Evolutionary conservation across 441 rosid species (phyloP), one percentile per base, ranked within the genome.

Genomic region (Brassica hybrid): DNA sequence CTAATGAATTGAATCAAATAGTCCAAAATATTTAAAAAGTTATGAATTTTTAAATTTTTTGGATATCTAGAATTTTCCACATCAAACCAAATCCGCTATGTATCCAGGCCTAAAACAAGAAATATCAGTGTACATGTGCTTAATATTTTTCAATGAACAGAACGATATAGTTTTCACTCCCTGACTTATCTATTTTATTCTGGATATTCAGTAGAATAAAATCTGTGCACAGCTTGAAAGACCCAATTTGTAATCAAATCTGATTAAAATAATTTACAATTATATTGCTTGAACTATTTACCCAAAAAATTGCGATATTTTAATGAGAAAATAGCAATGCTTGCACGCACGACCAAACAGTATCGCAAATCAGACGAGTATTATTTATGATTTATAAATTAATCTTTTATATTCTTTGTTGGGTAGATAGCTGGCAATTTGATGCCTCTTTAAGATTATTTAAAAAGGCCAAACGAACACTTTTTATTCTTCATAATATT

Each of bases 321-420:
- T 14, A 52, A 52, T 36, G 43, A 10, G 43, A 36, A 36, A 36
- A 36, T 32, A 71, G 38, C 73, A 75, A 71, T 75, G 69, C 76
- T 80, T 80, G 83, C 83, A 61, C 83, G 83, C 83, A 80, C 83
- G 83, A 80, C 73, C 74, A 71, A 66, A 17, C 73, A 80, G 52
- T 75, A 65, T 75, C 43, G 52, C 69, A 79, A 27, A 69, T 69
- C 71, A 30, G 57, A 71, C 72, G 54, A 70, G 16, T 65, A 75
- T 59, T 65, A 41, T 69, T 19, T 68, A 54, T 43, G 52, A 56
- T 25, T 61, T 54, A n/a, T 65, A 65, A 58, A 41, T 56, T 23
- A 18, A 18, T 57, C 6, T 56, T 79, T 11, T 43, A 59, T 50
- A 34, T 70, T 71, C n/a, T 59, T 60, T 75, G 83, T 80, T 71